Conservation (phyloP, 2,329 filamentous ascomycete genomes). For the Fusarium falciforme region DNA sequence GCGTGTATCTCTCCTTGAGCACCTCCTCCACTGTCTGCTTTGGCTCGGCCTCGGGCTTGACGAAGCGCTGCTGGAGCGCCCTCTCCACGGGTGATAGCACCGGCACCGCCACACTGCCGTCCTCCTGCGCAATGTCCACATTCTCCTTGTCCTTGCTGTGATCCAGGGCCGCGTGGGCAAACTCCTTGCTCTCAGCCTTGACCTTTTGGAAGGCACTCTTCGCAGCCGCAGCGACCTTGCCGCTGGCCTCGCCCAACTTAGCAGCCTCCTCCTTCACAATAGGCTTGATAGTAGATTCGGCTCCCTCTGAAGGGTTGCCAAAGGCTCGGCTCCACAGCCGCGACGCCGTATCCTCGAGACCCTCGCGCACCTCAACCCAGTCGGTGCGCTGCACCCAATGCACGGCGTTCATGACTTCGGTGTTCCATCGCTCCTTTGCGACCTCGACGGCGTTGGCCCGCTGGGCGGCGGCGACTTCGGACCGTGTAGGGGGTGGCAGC, state of each 20-base stretch:
- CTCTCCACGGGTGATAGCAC: slow-evolving; percentile 56
- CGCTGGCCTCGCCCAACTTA: slow-evolving; percentile 35
- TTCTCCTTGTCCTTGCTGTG: slow-evolving; percentile 50
- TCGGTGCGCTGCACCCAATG: slow-evolving; percentile 74
- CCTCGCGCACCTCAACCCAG: slow-evolving; percentile 72
- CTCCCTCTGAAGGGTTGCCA: slow-evolving; percentile 48
- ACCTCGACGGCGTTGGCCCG: slow-evolving; percentile 70
- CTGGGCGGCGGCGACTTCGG: slow-evolving; percentile 62
- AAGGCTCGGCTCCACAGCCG: slow-evolving; percentile 58
- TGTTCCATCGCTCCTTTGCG: slow-evolving; percentile 83
- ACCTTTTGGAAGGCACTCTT: slow-evolving; percentile 50
- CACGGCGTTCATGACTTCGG: slow-evolving; percentile 75
- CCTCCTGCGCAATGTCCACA: slow-evolving; percentile 51
- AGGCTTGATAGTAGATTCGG: slow-evolving; percentile 45
- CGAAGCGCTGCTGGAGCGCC: slow-evolving; percentile 64
- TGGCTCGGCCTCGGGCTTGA: slow-evolving; percentile 53
- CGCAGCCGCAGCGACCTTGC: slow-evolving; percentile 49
- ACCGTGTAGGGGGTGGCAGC: slow-evolving; percentile 61
- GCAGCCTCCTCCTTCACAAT: slow-evolving; percentile 49
- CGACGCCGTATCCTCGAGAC: slow-evolving; percentile 62
- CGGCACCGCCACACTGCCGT: slow-evolving; percentile 43
- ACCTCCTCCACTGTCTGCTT: slow-evolving; percentile 65
- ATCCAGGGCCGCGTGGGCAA: slow-evolving; percentile 33
- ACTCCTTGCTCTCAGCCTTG: slow-evolving; percentile 43
- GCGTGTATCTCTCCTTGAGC: slow-evolving; percentile 66